Evolutionary conservation across 2,329 filamentous ascomycete species (phyloP).

Genomic region (Cytospora schulzeri): DNA sequence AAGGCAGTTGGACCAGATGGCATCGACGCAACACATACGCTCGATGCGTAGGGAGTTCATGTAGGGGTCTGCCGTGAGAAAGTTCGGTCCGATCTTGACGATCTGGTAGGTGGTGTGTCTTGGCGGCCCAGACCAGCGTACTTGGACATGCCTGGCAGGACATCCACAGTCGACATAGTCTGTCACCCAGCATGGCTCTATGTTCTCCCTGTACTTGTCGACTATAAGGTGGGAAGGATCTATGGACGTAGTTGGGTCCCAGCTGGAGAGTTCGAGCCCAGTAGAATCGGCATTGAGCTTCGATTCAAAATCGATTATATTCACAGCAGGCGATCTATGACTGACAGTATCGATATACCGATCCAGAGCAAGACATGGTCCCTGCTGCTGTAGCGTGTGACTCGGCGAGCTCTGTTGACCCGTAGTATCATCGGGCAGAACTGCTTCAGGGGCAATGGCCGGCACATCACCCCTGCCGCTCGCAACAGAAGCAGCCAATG

Average conservation of each 20-base stretch:
- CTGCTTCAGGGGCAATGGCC: neutral
- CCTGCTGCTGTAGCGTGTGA: neutral
- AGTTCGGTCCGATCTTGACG: slow-evolving; percentile 26
- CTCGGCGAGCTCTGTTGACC: neutral
- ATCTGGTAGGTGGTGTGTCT: slow-evolving; percentile 10
- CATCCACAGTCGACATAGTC: slow-evolving; percentile 28
- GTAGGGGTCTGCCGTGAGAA: slow-evolving; percentile 31
- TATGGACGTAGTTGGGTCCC: slow-evolving; percentile 15
- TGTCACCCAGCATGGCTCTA: neutral
- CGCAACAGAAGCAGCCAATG: slow-evolving; percentile 24
- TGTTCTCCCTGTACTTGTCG: neutral
- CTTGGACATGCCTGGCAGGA: slow-evolving; percentile 23
- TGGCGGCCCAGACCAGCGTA: slow-evolving; percentile 5
- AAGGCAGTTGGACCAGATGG: slow-evolving; percentile 28
- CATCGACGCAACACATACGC: slow-evolving; percentile 33
- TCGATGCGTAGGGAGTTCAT: slow-evolving; percentile 35
- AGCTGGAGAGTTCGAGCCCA: neutral
- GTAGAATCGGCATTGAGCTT: neutral
- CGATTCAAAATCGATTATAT: too few relatives aligned
- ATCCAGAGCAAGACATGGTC: neutral
- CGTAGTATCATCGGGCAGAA: neutral
- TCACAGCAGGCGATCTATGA: neutral
- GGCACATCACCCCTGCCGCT: neutral
- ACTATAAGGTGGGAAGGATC: slow-evolving; percentile 7
- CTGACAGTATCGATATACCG: neutral